A percentile compares a stretch with the other conserved stretches of the same genome.
These are phyloP conservation scores for Rhodomyrtus psidioides DNA, from an alignment of 441 rosid species.

Conservation along the genomic window DNA sequence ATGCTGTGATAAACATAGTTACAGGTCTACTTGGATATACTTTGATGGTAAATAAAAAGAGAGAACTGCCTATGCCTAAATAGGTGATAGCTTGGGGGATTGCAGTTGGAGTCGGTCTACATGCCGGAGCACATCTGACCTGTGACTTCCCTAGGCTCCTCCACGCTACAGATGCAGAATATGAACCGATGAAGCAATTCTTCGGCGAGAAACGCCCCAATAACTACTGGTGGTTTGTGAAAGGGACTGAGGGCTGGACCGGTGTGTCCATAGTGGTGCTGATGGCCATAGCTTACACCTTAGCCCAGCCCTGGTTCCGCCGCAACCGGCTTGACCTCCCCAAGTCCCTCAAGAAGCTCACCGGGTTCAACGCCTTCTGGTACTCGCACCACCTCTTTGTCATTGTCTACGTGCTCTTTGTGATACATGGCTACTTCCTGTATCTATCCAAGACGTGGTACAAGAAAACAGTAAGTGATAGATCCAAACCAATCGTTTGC, in stretches of 20 bases:
- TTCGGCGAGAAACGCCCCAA: neutral
- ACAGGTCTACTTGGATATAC: neutral
- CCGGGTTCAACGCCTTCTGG: constrained; percentile 8
- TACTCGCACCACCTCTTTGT: constrained; percentile 5
- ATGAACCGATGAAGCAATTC: neutral
- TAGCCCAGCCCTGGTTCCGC: constrained; percentile 8
- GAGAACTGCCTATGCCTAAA: neutral
- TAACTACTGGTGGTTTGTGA: constrained; percentile 12
- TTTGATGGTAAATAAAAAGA: neutral
- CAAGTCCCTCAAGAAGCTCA: neutral
- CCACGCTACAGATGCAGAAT: neutral
- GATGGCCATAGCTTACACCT: neutral
- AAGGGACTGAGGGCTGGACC: constrained; percentile 6
- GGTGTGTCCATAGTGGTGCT: constrained; percentile 1
- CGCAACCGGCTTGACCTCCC: constrained; percentile 1
- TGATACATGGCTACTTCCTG: constrained; percentile 3
- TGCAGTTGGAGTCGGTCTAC: neutral
- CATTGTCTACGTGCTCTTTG: constrained; percentile 2
- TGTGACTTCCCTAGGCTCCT: constrained; percentile 6
- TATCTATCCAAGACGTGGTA: neutral
- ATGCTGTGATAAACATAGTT: neutral
- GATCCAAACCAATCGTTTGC: neutral
- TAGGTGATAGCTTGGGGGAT: neutral
- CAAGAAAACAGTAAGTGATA: neutral
- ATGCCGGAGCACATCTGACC: constrained; percentile 1